Base-by-base conservation (phyloP, 140 eudicot species). In the Bidens hawaiensis region DNA sequence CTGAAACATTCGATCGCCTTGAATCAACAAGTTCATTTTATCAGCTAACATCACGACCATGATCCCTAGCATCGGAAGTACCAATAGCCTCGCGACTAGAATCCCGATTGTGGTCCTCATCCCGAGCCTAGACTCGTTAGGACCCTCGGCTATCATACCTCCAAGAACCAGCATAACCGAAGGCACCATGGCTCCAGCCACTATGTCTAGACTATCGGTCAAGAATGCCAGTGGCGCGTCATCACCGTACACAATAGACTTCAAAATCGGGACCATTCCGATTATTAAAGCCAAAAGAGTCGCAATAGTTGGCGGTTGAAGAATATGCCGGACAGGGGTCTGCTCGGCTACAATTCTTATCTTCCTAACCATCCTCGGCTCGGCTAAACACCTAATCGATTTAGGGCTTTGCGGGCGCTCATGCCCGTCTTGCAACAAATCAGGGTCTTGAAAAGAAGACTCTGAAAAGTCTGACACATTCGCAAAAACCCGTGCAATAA, bases 131-230 rank as follows among this genome's bases (percentile, higher is more conserved):
- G 89, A 80, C 16, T 83, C 86, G 33, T 78, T 76, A 0, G 91
- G 90, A 68, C 95, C 97, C 51, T 89, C 97, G 0, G 91, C 95
- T 5, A 89, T 68, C 91, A 85, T 82, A 15, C 97, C 97, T 4
- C 97, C 97, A 17, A 89, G 86, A 62, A 85, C 69, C 34, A 89
- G 60, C 95, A 89, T 85, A 11, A 82, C 88, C 4, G 85, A 83
- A 7, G 97, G 97, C 31, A 85, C 94, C 97, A 89, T 78, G 5
- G 97, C 91, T 17, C 76, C 82, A 10, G 86, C 95, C 72, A 89
- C 16, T 26, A 89, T 85, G 33, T 80, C 84, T 31, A 89, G 60
- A 74, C 95, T 82, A 28, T 85, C 97, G 0, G 85, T 78, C 4
- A 85, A 14, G 61, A 89, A 89, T 1, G 74, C 41, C 42, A 89